Percentiles rank a stretch among this genome's conserved stretches.
Evolutionary conservation across 345 rosid species (phyloP).

Genomic region (Microthlaspi erraticum): DNA sequence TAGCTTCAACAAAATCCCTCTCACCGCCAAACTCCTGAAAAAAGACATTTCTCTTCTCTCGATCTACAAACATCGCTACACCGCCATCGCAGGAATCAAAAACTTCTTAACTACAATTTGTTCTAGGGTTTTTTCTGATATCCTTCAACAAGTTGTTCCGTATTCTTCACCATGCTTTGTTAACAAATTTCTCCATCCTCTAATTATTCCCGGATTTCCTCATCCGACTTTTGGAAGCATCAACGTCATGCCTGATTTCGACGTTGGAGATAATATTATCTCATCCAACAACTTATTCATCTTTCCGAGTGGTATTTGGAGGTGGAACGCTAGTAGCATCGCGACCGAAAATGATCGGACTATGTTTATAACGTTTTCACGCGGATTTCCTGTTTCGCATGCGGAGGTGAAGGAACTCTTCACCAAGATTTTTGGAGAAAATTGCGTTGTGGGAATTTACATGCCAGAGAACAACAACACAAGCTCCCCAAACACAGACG

Average conservation of each 20-base stretch:
- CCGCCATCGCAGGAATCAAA: slow-evolving; percentile 51
- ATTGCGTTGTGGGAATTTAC: slow-evolving; percentile 31
- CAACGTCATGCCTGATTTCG: slow-evolving; percentile 13
- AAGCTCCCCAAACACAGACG: not conserved
- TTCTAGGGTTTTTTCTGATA: slow-evolving; percentile 45
- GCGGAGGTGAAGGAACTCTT: slow-evolving; percentile 46
- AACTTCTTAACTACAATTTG: slow-evolving; percentile 49
- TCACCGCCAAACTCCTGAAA: slow-evolving; percentile 35
- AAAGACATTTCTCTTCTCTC: slow-evolving; percentile 30
- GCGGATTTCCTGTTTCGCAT: slow-evolving; percentile 53
- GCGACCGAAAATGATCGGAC: slow-evolving; percentile 47
- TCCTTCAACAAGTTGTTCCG: slow-evolving; percentile 30
- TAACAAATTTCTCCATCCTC: not conserved
- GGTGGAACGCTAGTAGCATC: slow-evolving; percentile 41
- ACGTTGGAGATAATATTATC: not conserved
- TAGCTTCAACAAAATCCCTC: slow-evolving; percentile 24
- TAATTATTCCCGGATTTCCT: slow-evolving; percentile 51
- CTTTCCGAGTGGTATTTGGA: slow-evolving; percentile 42
- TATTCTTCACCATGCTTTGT: not conserved
- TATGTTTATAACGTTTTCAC: slow-evolving; percentile 57
- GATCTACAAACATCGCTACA: slow-evolving; percentile 40
- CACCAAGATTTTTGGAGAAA: slow-evolving; percentile 33
- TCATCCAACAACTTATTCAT: not conserved
- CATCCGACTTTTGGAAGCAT: slow-evolving; percentile 52
- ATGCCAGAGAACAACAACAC: slow-evolving; percentile 14